phyloP scores from a whole-genome alignment of 257 asterid species.

The Solanum stenotomum region DNA sequence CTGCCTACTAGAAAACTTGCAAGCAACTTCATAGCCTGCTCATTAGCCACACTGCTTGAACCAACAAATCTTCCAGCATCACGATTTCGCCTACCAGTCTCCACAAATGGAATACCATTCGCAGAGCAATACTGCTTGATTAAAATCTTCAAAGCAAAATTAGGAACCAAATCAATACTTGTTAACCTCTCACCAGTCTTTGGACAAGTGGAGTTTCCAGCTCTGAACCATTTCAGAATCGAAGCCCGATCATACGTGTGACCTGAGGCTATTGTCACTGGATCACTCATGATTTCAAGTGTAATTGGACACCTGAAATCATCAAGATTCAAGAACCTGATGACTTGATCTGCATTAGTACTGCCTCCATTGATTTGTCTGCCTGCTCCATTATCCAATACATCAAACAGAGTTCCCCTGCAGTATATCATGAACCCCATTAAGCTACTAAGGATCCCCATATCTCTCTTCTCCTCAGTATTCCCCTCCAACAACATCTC shows the following conservation, averaged over 20 bases:
- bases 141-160: constrained; percentile 48
- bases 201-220: constrained; percentile 81
- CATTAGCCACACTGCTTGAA: constrained; percentile 31
- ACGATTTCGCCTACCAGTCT: constrained; percentile 13
- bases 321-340: constrained; percentile 37
- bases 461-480: constrained; percentile 28
- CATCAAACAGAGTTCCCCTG: constrained; percentile 43
- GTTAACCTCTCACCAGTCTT: constrained; percentile 57
- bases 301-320: constrained; percentile 83
- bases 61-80: constrained; percentile 2
- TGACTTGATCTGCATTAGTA: neutral
- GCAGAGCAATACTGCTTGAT: constrained; percentile 27
- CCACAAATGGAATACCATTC: constrained; percentile 27
- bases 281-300: constrained; percentile 73
- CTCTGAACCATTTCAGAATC: constrained; percentile 55
- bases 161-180: constrained; percentile 38
- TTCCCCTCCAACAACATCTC: constrained; percentile 31
- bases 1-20: constrained; percentile 40
- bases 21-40: constrained; percentile 39
- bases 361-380: neutral
- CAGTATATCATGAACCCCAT: constrained; percentile 51
- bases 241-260: constrained; percentile 78
- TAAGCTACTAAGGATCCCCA: constrained; percentile 30
- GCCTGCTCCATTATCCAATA: neutral
- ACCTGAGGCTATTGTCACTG: constrained; percentile 68